Percentiles rank a stretch among this genome's conserved stretches.
Evolutionary conservation across 2,329 filamentous ascomycete species (phyloP).

Genomic region (Massarina eburnea): DNA sequence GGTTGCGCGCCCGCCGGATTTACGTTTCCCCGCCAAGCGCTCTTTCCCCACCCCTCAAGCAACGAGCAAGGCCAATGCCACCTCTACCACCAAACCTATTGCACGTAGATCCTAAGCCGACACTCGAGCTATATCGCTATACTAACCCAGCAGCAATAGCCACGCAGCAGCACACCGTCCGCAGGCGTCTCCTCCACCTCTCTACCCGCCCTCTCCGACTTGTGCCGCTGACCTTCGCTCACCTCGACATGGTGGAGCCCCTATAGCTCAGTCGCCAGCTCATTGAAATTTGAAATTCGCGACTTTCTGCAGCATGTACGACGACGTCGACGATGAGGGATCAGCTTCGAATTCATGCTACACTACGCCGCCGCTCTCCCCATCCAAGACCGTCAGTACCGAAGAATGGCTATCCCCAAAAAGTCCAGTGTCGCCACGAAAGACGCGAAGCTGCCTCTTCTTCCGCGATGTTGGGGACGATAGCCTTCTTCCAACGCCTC

Average conservation of each 20-base stretch:
- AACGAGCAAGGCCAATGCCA: conserved; percentile 16
- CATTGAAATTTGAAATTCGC: conserved; percentile 11
- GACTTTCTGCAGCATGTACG: conserved; percentile 22
- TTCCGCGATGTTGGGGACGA: conserved; percentile 16
- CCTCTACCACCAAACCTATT: conserved; percentile 6
- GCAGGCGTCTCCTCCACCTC: conserved; percentile 6
- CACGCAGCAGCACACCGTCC: conserved; percentile 18
- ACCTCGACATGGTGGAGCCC: conserved; percentile 24
- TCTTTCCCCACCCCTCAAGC: conserved; percentile 21
- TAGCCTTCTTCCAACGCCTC: conserved; percentile 15
- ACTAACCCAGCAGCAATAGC: conserved; percentile 39
- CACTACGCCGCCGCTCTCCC: conserved; percentile 37
- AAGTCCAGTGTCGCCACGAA: conserved; percentile 35
- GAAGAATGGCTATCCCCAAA: conserved; percentile 33
- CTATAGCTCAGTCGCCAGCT: conserved; percentile 10
- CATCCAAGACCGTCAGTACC: conserved; percentile 37
- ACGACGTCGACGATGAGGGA: conserved; percentile 19
- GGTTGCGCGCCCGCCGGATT: conserved; percentile 21
- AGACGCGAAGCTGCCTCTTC: conserved; percentile 29
- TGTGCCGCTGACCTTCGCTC: conserved; percentile 19
- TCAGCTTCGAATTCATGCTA: conserved; percentile 18
- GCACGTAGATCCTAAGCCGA: conserved; percentile 20
- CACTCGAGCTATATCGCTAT: conserved; percentile 24
- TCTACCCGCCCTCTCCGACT: conserved; percentile 4
- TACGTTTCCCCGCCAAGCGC: conserved; percentile 33